Evolutionary conservation across 2,329 filamentous ascomycete genomes (phyloP), one percentile per base, ranked within the genome.

Genomic region (Orbilia brochopaga): DNA sequence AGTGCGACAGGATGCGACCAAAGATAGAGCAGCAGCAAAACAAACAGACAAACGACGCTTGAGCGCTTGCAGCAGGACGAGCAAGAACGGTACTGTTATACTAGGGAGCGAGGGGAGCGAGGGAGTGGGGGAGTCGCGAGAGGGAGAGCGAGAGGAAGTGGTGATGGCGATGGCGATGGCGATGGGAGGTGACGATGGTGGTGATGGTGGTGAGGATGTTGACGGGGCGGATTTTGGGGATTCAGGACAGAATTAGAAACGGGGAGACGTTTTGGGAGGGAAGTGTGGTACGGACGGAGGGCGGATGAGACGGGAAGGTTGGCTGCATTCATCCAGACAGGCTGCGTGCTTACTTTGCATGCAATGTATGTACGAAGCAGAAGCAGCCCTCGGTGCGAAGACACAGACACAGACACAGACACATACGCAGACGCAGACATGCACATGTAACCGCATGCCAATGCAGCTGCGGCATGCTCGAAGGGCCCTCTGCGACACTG

Each of bases 1-100:
- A 37, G 37, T 42, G 35, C n/a, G 32, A 56, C 32, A 50, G 50
- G 27, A 17, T 32, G 40, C 42, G 55, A 51, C 17, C 15, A 23
- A 13, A 55, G 19, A 19, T 19, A 32, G 19, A 35, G 57, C 27
- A 32, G 40, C 1, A 54, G 21, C 8, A 27, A 54, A 5, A 42
- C 37, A 42, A 42, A 32, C 27, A 32, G 27, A 3, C 3, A 32
- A 32, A 32, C 11, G 37, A 42, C 13, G 37, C 11, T 15, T 13
- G n/a, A 42, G 37, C 37, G 37, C 37, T 42, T 42, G 27, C 27
- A 42, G 37, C 37, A 42, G 37, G 37, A 37, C 32, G 13, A 42
- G 37, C 37, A 42, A 2, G n/a, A 17, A 5, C n/a, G 37, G 37
- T 4, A 42, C n/a, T 13, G n/a, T 42, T 32, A 15, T 4, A 15